These are phyloP conservation scores for Mitragyna speciosa DNA, from an alignment of 257 asterid genomes.

Conservation along the genomic window DNA sequence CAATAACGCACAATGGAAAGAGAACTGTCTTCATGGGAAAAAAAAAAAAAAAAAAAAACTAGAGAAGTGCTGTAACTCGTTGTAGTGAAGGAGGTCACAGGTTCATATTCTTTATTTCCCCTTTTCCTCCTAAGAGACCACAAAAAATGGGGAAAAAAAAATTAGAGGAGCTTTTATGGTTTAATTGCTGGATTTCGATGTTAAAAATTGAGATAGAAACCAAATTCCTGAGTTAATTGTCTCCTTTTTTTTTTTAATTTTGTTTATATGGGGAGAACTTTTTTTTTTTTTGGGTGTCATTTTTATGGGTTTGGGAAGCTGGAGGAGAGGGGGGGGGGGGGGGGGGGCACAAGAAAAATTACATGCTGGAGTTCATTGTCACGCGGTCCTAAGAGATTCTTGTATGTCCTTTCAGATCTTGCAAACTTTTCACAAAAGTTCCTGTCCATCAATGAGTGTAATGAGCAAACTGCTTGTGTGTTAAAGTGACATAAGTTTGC, in stretches of 20 bases:
- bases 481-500: not conserved
- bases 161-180: not conserved
- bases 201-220: not conserved
- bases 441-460: slow-evolving; percentile 25
- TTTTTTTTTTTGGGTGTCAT: not conserved
- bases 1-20: not conserved
- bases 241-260: too few relatives aligned
- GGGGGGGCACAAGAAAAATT: not conserved
- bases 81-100: not conserved
- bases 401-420: slow-evolving; percentile 10
- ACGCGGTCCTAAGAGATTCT: slow-evolving; percentile 17
- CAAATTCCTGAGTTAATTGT: not conserved
- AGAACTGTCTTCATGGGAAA: not conserved
- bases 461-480: slow-evolving; percentile 13
- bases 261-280: too few relatives aligned
- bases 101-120: not conserved
- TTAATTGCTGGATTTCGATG: not conserved
- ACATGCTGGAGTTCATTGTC: not conserved
- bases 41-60: too few relatives aligned
- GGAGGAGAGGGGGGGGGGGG: too few relatives aligned
- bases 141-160: too few relatives aligned
- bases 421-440: slow-evolving; percentile 14
- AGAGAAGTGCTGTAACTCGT: not conserved
- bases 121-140: not conserved
- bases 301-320: too few relatives aligned